These are phyloP conservation scores for Stephania yunnanensis DNA, from an alignment of 164 flowering plant genomes.

Conservation along the genomic window DNA sequence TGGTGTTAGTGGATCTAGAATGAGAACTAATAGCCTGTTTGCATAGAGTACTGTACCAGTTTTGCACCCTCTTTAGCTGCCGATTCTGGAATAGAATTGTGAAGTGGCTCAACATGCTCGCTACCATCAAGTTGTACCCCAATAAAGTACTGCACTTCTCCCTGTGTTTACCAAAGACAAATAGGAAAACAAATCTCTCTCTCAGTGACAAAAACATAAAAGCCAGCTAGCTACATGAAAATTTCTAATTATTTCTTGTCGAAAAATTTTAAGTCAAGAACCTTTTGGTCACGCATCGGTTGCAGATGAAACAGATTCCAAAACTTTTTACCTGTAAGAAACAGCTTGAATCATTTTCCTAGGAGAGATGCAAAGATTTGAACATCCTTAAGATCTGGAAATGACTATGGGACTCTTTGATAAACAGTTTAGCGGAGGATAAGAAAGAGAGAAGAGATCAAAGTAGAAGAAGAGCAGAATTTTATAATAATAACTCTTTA, in stretches of 20 bases:
- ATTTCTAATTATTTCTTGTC: background rate
- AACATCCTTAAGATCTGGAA: background rate
- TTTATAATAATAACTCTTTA: too few relatives aligned
- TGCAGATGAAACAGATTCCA: conserved; percentile 98
- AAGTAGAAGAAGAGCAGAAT: too few relatives aligned
- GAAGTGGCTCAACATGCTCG: conserved; percentile 88
- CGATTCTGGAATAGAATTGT: conserved; percentile 63
- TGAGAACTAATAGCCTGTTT: background rate
- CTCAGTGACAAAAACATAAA: background rate
- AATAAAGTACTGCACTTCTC: conserved; percentile 95
- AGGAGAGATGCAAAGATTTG: background rate
- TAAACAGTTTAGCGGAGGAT: background rate
- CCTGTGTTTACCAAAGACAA: conserved; percentile 36
- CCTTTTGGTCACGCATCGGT: conserved; percentile 99
- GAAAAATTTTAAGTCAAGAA: background rate
- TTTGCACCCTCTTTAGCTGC: conserved; percentile 63
- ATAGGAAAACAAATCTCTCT: background rate
- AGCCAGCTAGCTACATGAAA: background rate
- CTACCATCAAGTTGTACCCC: conserved; percentile 98
- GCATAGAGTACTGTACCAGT: conserved; percentile 36
- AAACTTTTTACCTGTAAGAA: conserved; percentile 69
- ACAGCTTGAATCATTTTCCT: background rate
- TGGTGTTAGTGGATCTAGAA: background rate
- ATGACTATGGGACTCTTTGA: background rate
- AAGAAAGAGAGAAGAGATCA: too few relatives aligned